Percentiles rank a stretch among this genome's conserved stretches.
These are phyloP conservation scores for Magnusiomyces paraingens DNA, from an alignment of 1,139 yeast genomes.

Conservation along the genomic window DNA sequence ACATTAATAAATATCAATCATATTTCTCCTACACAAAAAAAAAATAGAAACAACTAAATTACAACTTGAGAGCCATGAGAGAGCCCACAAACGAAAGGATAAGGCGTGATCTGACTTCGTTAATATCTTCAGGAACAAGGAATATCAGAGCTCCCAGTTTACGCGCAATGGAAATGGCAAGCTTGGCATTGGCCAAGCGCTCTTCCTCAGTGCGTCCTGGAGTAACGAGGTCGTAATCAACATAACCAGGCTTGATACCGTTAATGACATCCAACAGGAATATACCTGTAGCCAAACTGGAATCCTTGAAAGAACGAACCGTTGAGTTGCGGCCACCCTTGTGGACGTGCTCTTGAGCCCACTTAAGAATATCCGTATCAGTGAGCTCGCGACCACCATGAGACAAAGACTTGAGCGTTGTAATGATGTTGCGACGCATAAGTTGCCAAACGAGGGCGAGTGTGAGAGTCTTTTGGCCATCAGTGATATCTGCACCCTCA, in stretches of 20 bases:
- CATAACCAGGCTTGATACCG: conserved; percentile 95
- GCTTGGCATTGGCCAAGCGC: conserved; percentile 85
- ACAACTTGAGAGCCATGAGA: conserved; percentile 56
- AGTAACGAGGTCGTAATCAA: conserved; percentile 85
- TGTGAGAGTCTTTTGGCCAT: conserved; percentile 83
- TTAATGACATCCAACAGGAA: conserved; percentile 84
- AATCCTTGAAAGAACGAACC: conserved; percentile 81
- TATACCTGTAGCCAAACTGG: conserved; percentile 65
- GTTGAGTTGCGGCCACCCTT: conserved; percentile 72
- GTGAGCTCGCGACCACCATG: conserved; percentile 66
- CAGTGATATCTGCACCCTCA: conserved; percentile 96
- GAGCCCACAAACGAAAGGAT: conserved; percentile 93
- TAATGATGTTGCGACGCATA: conserved; percentile 91
- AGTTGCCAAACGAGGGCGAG: conserved; percentile 98
- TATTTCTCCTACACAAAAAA: too few relatives aligned
- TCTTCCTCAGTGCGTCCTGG: conserved; percentile 78
- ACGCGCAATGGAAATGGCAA: conserved; percentile 97
- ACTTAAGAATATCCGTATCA: conserved; percentile 78
- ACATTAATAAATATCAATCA: too few relatives aligned
- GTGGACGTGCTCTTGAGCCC: conserved; percentile 84
- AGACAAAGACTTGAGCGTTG: conserved; percentile 69
- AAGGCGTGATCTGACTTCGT: conserved; percentile 89
- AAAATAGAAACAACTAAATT: too few relatives aligned
- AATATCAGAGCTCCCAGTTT: conserved; percentile 96
- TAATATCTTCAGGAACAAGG: conserved; percentile 98